phyloP scores from a whole-genome alignment of 495 filamentous ascomycete species.

The Talaromyces stipitatus region DNA sequence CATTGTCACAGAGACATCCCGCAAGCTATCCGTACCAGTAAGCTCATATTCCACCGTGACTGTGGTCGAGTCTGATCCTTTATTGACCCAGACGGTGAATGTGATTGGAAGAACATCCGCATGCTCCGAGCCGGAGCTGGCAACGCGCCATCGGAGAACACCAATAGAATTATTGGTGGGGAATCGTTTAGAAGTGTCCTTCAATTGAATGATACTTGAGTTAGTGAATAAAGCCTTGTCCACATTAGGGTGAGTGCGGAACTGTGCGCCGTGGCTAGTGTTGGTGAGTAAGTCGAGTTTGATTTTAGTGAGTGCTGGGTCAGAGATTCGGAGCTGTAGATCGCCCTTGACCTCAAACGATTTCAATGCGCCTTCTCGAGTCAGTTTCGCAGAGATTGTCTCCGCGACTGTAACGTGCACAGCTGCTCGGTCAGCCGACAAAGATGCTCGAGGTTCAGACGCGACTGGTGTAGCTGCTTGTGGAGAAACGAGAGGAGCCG shows the following conservation, averaged over 20 bases:
- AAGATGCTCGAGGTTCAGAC: slow-evolving; percentile 52
- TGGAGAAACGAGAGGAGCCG: slow-evolving; percentile 66
- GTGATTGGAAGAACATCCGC: slow-evolving; percentile 72
- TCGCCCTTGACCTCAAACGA: slow-evolving; percentile 85
- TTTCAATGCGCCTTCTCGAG: slow-evolving; percentile 75
- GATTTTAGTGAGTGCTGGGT: slow-evolving; percentile 78
- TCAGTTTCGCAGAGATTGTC: slow-evolving; percentile 76
- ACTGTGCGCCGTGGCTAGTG: slow-evolving; percentile 71
- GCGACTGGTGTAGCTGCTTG: slow-evolving; percentile 39
- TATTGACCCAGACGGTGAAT: slow-evolving; percentile 94
- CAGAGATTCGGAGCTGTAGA: slow-evolving; percentile 78
- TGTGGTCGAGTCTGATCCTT: slow-evolving; percentile 69
- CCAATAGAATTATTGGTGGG: slow-evolving; percentile 84
- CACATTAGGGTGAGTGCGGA: slow-evolving; percentile 91
- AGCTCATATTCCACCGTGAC: slow-evolving; percentile 94
- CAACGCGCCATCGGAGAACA: slow-evolving; percentile 79
- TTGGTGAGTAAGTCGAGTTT: slow-evolving; percentile 72
- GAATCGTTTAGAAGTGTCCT: slow-evolving; percentile 77
- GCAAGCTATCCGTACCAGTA: slow-evolving; percentile 63
- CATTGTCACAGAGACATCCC: slow-evolving; percentile 79
- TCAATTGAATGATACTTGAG: slow-evolving; percentile 73
- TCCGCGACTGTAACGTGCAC: slow-evolving; percentile 84
- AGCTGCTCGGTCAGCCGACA: slow-evolving; percentile 65
- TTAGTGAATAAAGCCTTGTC: slow-evolving; percentile 77
- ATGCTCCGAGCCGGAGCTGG: slow-evolving; percentile 63